Evolutionary conservation across 177 flowering plant species (phyloP), one percentile per base, ranked within the genome.

Genomic region (Vitis hybrid): DNA sequence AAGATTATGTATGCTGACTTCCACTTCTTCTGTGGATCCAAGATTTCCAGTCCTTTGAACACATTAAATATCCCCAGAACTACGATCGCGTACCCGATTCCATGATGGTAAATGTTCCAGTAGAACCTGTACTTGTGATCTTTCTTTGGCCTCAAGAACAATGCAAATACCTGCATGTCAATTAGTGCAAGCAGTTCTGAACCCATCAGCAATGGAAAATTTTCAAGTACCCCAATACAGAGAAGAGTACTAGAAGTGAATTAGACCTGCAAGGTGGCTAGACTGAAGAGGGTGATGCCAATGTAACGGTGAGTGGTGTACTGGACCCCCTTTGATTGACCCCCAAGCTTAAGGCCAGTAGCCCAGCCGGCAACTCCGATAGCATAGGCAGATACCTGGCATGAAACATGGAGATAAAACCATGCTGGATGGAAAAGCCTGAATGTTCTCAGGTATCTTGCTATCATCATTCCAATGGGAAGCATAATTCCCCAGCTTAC

Each of bases 401-500:
- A 74, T 11, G 72, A 56, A 13, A 64, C 52, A 35, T 74, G 77
- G 40, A 74, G 62, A 55, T 74, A 74, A 24, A 74, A 74, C 76
- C 76, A 74, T 14, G 76, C 72, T 30, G 72, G 76, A 64, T 64
- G 62, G 19, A 67, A 62, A 55, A 72, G 64, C 18, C 55, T 69
- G 9, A 69, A 74, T 19, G 60, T 52, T 51, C 65, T 74, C 24
- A 74, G 56, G 50, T 74, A 74, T 14, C 76, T 21, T 6, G 76
- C 72, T 52, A 68, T 30, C 60, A 74, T 74, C 14, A 60, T 72
- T 11, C 76, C 76, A 17, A 69, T n/a, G 0, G 76, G 76, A 59
- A 74, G 24, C 72, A 74, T 15, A 48, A 68, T 60, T 51, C 76
- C 76, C 76, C 76, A 74, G 52, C 72, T 74, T 56, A 74, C 56